These are phyloP conservation scores for Trichoderma atrobrunneum DNA, from an alignment of 2,329 filamentous ascomycete genomes.

Conservation along the genomic window DNA sequence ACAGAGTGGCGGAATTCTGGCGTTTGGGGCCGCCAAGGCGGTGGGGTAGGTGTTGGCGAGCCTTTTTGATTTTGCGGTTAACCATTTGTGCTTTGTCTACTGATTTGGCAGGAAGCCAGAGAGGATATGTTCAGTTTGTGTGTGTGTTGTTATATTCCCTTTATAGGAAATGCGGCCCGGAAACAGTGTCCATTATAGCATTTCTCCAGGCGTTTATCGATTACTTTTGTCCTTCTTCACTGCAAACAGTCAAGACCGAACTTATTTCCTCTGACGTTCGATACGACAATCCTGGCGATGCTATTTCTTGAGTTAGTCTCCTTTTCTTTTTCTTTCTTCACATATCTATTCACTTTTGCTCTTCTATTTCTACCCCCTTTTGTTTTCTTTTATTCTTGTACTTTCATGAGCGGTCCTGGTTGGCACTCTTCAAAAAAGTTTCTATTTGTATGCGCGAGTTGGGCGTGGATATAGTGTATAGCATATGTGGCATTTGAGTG, in stretches of 20 bases:
- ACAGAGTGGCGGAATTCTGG: conserved; percentile 57
- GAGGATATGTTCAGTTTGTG: conserved; percentile 14
- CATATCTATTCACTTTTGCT: not conserved
- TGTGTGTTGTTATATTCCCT: conserved; percentile 1
- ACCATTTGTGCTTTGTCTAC: conserved; percentile 15
- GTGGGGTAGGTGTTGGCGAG: conserved; percentile 49
- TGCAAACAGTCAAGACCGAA: conserved; percentile 23
- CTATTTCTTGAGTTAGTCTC: conserved; percentile 15
- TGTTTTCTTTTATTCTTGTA: not conserved
- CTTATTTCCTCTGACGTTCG: conserved; percentile 9
- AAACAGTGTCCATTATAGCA: conserved; percentile 37
- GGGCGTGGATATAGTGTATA: conserved; percentile 23
- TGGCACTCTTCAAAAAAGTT: conserved; percentile 12
- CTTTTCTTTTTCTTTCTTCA: not conserved
- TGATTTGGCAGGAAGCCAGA: conserved; percentile 10
- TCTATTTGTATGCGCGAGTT: conserved; percentile 31
- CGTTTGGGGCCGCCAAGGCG: conserved; percentile 50
- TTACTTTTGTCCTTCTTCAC: conserved; percentile 17
- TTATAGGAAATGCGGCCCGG: conserved; percentile 32
- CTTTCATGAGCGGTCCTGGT: conserved; percentile 10
- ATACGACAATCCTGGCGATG: conserved; percentile 19
- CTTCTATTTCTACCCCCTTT: not conserved
- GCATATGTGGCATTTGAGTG: conserved; percentile 5
- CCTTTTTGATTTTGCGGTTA: conserved; percentile 35
- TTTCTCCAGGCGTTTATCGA: conserved; percentile 35